Base-by-base conservation (phyloP, 177 flowering plant species). In the Vitis hybrid region DNA sequence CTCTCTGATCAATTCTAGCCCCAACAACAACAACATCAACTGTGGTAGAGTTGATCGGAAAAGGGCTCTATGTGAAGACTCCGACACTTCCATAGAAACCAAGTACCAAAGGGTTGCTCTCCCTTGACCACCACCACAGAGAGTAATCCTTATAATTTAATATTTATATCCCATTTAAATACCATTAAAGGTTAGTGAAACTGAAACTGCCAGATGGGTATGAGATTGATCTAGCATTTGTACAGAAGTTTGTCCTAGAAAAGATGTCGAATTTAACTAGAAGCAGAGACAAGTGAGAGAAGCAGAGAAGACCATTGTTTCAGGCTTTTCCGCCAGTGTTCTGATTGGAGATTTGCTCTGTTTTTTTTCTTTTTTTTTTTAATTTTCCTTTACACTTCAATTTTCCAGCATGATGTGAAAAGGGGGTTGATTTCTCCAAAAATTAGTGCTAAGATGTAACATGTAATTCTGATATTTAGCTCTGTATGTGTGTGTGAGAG, bases 51-150 rank as follows among this genome's bases (percentile, higher is more conserved):
- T 77, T 21, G 70, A 70, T 60, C 77, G 76, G 74, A 90, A 87
- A 77, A 90, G 94, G 71, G 80, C 58, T 18, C 55, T 79, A 7
- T 68, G 60, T 60, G 92, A 84, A 68, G 88, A 74, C 24, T 79
- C 80, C 62, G 86, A 84, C 75, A 75, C 80, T 24, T 76, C 86
- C 18, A 63, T 70, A 66, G 82, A 76, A 48, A 67, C 73, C 70
- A 88, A 90, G 75, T 83, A 71, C 72, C 90, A 82, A 66, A 87
- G 89, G 75, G 64, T 83, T 69, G 72, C 74, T 70, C 82, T 87
- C 50, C 82, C 82, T 66, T 91, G 82, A 86, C 9, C 40, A 9
- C 18, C 27, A 3, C 52, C n/a, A 17, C 64, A 46, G 60, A 32
- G 17, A 35, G 17, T 40, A 64, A 46, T 58, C 60, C 48, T 51